phyloP scores from a whole-genome alignment of 257 asterid species.

The Solanum pinnatisectum region DNA sequence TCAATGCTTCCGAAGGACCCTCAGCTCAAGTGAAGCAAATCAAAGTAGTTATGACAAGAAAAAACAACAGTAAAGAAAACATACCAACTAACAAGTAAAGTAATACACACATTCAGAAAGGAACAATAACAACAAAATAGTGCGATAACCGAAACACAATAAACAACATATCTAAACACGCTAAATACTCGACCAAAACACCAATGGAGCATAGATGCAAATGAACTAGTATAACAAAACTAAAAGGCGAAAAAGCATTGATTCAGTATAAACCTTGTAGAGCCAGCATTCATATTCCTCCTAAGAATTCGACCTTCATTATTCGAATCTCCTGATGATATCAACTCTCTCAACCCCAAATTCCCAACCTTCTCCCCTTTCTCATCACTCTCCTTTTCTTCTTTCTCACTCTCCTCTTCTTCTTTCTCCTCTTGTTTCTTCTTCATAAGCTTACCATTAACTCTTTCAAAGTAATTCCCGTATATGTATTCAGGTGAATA shows the following conservation, averaged over 20 bases:
- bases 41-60: not conserved
- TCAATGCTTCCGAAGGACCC: not conserved
- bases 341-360: conserved; percentile 81
- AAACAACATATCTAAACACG: not conserved
- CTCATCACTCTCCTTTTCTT: conserved; percentile 13
- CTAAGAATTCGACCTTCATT: conserved; percentile 48
- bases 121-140: not conserved
- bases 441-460: conserved; percentile 21
- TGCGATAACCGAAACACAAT: not conserved
- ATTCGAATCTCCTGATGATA: conserved; percentile 40
- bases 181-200: not conserved
- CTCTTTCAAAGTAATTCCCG: conserved; percentile 84
- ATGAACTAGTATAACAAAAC: not conserved
- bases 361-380: conserved; percentile 38
- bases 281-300: conserved; percentile 58
- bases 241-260: not conserved
- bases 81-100: not conserved
- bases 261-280: conserved; percentile 36
- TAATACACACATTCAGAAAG: not conserved
- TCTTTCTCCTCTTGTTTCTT: conserved; percentile 8
- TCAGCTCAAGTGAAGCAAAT: not conserved
- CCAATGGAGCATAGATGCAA: not conserved
- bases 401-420: conserved; percentile 6
- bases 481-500: conserved; percentile 83
- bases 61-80: not conserved